Base-by-base conservation (phyloP, 176 grass and related monocot genomes). In the Rhipidocladum racemiflorum region DNA sequence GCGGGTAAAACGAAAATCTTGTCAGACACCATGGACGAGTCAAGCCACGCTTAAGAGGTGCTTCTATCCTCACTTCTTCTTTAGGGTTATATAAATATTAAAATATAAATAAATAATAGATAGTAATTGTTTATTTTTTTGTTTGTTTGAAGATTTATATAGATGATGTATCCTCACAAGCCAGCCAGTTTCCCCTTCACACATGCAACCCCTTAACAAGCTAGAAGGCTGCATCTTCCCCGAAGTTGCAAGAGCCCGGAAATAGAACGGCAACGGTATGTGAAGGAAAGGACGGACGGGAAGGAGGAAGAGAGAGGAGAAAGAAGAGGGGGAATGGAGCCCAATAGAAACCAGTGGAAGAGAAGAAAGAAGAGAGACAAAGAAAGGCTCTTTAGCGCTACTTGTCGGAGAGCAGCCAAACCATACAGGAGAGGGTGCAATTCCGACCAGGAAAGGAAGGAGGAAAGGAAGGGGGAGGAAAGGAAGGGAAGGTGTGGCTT, bases 231-330 rank as follows among this genome's bases (percentile, higher is more conserved):
- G 17, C 6, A 4, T 76, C 42, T 49, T 1, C 3, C 5, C 1
- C 35, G 77, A 87, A 82, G 64, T 88, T 88, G 86, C 80, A 25
- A 9, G 54, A 34, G 6, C 53, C 36, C 36, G 74, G 8, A 27
- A 29, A 21, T 40, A 17, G 75, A 45, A 23, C 4, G 32, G 68
- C 4, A 50, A 62, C 68, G 20, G 68, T 23, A 32, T 53, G 44
- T 27, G 70, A 80, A 73, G 25, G 84, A 42, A 65, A 55, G 63
- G 11, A 39, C n/a, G 65, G 17, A n/a, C 27, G 57, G 57, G 38
- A 17, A 18, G 57, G 28, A 32, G 25, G 59, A 59, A 70, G 70
- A 53, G 18, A 10, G 34, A 40, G n/a, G 14, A 7, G 15, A 21
- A 5, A 29, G n/a, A 15, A 23, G 5, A 38, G 3, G 64, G 3